phyloP scores from a whole-genome alignment of 768 basidiomycete species.

The Kondoa malvinella region DNA sequence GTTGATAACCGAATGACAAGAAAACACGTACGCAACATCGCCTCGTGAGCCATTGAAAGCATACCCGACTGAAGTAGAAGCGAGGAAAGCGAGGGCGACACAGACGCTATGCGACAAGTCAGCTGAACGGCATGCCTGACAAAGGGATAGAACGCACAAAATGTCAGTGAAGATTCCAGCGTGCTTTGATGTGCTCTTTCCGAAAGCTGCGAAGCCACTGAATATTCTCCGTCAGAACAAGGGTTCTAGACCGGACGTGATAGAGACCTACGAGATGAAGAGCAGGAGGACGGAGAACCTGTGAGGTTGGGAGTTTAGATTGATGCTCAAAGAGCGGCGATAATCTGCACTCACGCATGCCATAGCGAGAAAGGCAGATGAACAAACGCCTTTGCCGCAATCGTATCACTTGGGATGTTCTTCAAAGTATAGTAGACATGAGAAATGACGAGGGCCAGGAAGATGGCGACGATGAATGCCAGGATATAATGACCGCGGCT shows the following conservation, averaged over 20 bases:
- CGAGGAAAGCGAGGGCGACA: constrained; percentile 35
- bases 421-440: constrained; percentile 62
- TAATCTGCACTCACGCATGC: constrained; percentile 15
- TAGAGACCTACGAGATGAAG: too few relatives aligned
- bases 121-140: background rate
- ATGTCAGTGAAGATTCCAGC: constrained; percentile 71
- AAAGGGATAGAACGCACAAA: constrained; percentile 33
- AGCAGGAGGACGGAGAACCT: constrained; percentile 55
- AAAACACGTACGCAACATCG: background rate
- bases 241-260: too few relatives aligned
- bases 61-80: constrained; percentile 44
- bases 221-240: too few relatives aligned
- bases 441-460: constrained; percentile 56
- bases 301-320: constrained; percentile 49
- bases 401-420: constrained; percentile 50
- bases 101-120: constrained; percentile 41
- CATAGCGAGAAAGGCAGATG: constrained; percentile 67
- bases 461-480: constrained; percentile 72
- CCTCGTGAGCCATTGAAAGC: constrained; percentile 79
- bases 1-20: background rate
- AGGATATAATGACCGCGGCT: constrained; percentile 46
- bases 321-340: background rate
- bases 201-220: constrained; percentile 77
- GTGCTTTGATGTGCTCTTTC: constrained; percentile 50
- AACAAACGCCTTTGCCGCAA: constrained; percentile 46